Conservation (phyloP, 2,329 filamentous ascomycete species). For the Trichoderma sp. region DNA sequence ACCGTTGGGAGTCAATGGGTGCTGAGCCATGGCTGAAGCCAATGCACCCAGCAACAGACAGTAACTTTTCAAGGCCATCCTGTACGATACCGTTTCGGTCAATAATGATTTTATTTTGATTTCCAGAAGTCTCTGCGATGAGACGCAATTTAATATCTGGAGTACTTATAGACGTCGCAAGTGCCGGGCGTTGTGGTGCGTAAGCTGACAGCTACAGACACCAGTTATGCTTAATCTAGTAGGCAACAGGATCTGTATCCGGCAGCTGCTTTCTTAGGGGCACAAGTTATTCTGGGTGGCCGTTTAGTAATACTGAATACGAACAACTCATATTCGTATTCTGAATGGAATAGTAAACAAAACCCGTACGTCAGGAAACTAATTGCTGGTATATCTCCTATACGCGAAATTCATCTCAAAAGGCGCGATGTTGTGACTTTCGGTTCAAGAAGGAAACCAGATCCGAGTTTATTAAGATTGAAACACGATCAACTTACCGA, state of each 20-base stretch:
- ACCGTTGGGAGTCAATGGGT: conserved; percentile 22
- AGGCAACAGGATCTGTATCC: background rate
- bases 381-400: background rate
- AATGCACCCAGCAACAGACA: conserved; percentile 7
- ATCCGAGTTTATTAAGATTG: background rate
- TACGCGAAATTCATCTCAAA: background rate
- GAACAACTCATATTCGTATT: background rate
- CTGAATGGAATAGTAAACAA: background rate
- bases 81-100: background rate
- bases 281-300: background rate
- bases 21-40: conserved; percentile 7
- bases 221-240: background rate
- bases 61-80: conserved; percentile 24
- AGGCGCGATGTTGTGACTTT: background rate
- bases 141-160: background rate
- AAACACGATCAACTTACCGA: background rate
- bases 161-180: background rate
- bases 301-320: background rate
- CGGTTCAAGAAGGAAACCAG: background rate
- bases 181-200: background rate
- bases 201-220: conserved; percentile 7
- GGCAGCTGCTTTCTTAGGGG: background rate
- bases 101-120: background rate
- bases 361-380: background rate
- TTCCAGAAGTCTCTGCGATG: background rate